A percentile compares a stretch with the other conserved stretches of the same genome.
Conservation (phyloP, 2,329 filamentous ascomycete species). For the Coccinonectria pachysandricola region DNA sequence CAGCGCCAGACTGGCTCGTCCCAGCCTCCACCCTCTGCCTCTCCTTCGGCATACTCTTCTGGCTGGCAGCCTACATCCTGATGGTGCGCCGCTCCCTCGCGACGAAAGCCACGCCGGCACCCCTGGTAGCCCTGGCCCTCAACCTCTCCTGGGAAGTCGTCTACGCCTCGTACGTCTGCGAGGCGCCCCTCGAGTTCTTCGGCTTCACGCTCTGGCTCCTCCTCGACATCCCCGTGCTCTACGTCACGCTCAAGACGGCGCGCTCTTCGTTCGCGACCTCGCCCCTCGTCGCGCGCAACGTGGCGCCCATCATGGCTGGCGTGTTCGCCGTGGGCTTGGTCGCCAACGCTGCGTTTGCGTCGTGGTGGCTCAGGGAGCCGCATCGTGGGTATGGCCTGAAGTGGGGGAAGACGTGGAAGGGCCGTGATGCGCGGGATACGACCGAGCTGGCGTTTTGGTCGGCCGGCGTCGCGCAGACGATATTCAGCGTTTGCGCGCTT, state of each 20-base stretch:
- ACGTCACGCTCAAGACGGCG: conserved; percentile 33
- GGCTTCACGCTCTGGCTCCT: conserved; percentile 39
- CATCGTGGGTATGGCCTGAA: conserved; percentile 32
- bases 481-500: conserved; percentile 29
- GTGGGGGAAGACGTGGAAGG: conserved; percentile 34
- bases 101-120: conserved; percentile 39
- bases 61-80: conserved; percentile 35
- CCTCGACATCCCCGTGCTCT: conserved; percentile 37
- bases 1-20: conserved; percentile 28
- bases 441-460: conserved; percentile 41
- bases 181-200: conserved; percentile 30
- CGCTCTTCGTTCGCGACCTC: conserved; percentile 31
- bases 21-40: conserved; percentile 26
- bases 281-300: conserved; percentile 30
- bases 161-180: conserved; percentile 36
- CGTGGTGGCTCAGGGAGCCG: conserved; percentile 36
- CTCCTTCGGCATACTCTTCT: conserved; percentile 27
- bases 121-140: conserved; percentile 35
- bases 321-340: conserved; percentile 27
- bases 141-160: conserved; percentile 44
- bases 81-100: conserved; percentile 34
- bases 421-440: conserved; percentile 31
- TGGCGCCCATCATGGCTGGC: conserved; percentile 25
- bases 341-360: conserved; percentile 32
- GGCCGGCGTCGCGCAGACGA: conserved; percentile 32